phyloP scores from a whole-genome alignment of 306 rosid species.

The Astragalus membranaceus region DNA sequence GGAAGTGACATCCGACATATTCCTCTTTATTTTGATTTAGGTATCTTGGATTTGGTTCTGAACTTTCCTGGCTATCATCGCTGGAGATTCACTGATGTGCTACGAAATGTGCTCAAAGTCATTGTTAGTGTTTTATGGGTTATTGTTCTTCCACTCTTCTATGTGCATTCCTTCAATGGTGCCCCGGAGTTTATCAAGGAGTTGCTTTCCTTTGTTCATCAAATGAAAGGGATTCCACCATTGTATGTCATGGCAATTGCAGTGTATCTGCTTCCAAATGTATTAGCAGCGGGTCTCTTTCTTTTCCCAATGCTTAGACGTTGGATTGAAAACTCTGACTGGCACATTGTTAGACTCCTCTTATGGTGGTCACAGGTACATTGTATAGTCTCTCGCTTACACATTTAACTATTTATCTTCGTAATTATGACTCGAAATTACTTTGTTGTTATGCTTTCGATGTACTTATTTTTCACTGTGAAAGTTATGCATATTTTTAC shows the following conservation, averaged over 20 bases:
- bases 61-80: constrained; percentile 88
- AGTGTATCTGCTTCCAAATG: constrained; percentile 81
- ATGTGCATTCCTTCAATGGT: constrained; percentile 43
- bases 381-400: constrained; percentile 5
- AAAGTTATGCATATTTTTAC: constrained; percentile 7
- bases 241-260: constrained; percentile 67
- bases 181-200: constrained; percentile 32
- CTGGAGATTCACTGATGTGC: constrained; percentile 71
- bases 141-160: constrained; percentile 65
- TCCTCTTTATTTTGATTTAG: constrained; percentile 38
- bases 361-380: constrained; percentile 99
- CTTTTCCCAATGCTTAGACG: constrained; percentile 93
- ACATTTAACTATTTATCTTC: constrained; percentile 7
- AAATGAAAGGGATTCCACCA: constrained; percentile 57
- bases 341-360: constrained; percentile 84
- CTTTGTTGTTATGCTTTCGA: neutral
- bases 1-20: constrained; percentile 6
- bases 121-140: constrained; percentile 77
- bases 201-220: constrained; percentile 44
- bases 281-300: constrained; percentile 62
- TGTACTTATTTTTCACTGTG: neutral
- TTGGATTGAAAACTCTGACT: constrained; percentile 96
- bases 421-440: neutral
- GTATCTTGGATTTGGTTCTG: constrained; percentile 67
- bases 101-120: constrained; percentile 76